A percentile compares a stretch with the other conserved stretches of the same genome.
phyloP scores from a whole-genome alignment of 192 early-diverging fungal genomes.

The Podila epicladia region DNA sequence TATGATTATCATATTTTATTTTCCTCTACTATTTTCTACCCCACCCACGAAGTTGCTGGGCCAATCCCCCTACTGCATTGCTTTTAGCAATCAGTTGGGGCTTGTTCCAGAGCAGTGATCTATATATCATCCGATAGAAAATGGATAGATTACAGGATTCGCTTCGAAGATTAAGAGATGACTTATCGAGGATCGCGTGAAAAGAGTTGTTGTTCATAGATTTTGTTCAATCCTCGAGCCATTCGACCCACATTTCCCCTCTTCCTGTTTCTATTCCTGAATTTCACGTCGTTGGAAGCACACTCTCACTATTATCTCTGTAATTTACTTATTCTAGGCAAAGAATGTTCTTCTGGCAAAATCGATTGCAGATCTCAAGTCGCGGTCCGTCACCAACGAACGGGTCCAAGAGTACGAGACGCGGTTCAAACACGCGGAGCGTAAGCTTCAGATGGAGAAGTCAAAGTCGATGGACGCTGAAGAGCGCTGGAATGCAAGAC shows the following conservation, averaged over 20 bases:
- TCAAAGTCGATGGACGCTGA: conserved; percentile 39
- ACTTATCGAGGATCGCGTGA: conserved; percentile 32
- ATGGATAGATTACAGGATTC: conserved; percentile 45
- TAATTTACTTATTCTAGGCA: conserved; percentile 5
- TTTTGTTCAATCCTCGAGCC: conserved; percentile 51
- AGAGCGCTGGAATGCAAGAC: conserved; percentile 41
- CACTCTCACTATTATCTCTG: background rate
- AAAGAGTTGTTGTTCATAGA: conserved; percentile 49
- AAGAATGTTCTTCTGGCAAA: conserved; percentile 16
- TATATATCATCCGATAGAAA: conserved; percentile 29
- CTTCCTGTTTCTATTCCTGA: background rate
- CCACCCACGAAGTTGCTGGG: conserved; percentile 1
- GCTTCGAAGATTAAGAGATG: conserved; percentile 34
- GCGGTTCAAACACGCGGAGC: conserved; percentile 43
- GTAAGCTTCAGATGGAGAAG: conserved; percentile 35
- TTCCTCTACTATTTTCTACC: background rate
- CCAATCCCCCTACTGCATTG: background rate
- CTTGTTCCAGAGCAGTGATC: conserved; percentile 29
- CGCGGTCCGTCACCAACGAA: conserved; percentile 11
- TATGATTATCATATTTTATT: background rate
- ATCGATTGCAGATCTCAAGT: conserved; percentile 25
- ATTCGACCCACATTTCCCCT: conserved; percentile 37
- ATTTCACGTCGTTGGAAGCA: background rate
- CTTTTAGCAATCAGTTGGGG: background rate
- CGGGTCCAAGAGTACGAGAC: conserved; percentile 38